Evolutionary conservation across 768 basidiomycete genomes (phyloP), one percentile per base, ranked within the genome.

Genomic region (Tulasnella calospora): DNA sequence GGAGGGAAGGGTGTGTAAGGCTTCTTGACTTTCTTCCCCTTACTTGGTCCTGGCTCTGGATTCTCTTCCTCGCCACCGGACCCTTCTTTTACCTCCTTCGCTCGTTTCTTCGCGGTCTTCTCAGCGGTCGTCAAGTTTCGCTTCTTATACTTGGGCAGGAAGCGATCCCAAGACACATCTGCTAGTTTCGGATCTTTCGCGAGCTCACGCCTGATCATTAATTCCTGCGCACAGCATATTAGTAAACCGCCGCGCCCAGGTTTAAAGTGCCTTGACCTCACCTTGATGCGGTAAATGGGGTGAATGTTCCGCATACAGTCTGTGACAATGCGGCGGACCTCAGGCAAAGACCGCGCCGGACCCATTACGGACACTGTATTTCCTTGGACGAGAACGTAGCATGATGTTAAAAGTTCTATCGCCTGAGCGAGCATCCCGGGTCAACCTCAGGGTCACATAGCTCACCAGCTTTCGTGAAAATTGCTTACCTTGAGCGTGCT

Each of bases 281-380:
- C 96, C 85, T 99, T 99, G 85, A 99, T 99, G 82, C 96, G 92
- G 84, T 99, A 99, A 83, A 99, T 99, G 1, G 98, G 98, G 83
- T 99, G 98, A 76, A 99, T 93, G 83, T 99, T 99, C 86, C 92
- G 96, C 98, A 99, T 99, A 86, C 98, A 99, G 83, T 99, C 98
- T 57, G 98, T 84, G n/a, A 99, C 90, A 80, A 99, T 98, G 81
- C 96, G 86, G 78, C 98, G 89, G 15, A 99, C 97, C 85, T 99
- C 98, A 84, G 98, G 99, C 27, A 99, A 87, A 0, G 92, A 92
- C 83, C 97, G 98, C 86, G 93, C 93, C 0, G 95, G 92, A 4
- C 98, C 98, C 96, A 99, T 99, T 17, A 95, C 96, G 73, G 96
- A 95, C 78, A 99, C 98, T 1, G 98, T 99, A 84, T 90, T 99